These are phyloP conservation scores for Neurospora sublineolata DNA, from an alignment of 495 filamentous ascomycete genomes.

Conservation along the genomic window DNA sequence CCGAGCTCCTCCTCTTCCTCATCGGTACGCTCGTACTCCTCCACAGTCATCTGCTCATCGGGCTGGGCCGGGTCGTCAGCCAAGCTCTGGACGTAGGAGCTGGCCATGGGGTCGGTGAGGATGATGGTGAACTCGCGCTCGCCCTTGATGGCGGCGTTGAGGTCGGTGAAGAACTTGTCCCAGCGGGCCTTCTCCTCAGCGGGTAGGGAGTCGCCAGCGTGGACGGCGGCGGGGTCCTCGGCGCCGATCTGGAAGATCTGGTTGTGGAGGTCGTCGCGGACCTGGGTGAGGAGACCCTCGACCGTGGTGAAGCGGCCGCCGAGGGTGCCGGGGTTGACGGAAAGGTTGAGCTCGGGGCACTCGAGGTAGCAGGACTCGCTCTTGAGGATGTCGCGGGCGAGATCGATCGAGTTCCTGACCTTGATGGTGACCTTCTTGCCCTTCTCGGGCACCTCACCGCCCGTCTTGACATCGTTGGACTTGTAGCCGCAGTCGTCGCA, in stretches of 20 bases:
- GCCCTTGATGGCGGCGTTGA: constrained; percentile 69
- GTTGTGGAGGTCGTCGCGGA: constrained; percentile 73
- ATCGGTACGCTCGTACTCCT: constrained; percentile 77
- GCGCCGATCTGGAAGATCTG: constrained; percentile 72
- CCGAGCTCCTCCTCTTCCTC: constrained; percentile 91
- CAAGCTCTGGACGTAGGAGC: constrained; percentile 86
- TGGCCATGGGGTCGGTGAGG: constrained; percentile 77
- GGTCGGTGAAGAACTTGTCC: constrained; percentile 64
- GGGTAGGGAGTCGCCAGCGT: constrained; percentile 52
- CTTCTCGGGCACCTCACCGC: constrained; percentile 78
- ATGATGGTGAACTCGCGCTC: constrained; percentile 76
- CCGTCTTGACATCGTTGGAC: constrained; percentile 91
- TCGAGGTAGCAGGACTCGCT: constrained; percentile 78
- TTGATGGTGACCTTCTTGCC: constrained; percentile 71
- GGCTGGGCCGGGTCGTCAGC: constrained; percentile 52
- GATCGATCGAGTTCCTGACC: constrained; percentile 63
- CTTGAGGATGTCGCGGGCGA: constrained; percentile 89
- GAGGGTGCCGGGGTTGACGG: constrained; percentile 79
- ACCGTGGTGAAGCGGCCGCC: constrained; percentile 97
- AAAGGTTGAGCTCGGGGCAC: constrained; percentile 74
- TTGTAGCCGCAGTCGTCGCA: constrained; percentile 90
- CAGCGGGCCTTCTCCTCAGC: constrained; percentile 54
- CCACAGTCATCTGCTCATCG: constrained; percentile 68
- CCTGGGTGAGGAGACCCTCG: constrained; percentile 87
- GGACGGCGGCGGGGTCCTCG: constrained; percentile 15